phyloP scores from a whole-genome alignment of 148 eudicot species.

The Diospyros lotus region DNA sequence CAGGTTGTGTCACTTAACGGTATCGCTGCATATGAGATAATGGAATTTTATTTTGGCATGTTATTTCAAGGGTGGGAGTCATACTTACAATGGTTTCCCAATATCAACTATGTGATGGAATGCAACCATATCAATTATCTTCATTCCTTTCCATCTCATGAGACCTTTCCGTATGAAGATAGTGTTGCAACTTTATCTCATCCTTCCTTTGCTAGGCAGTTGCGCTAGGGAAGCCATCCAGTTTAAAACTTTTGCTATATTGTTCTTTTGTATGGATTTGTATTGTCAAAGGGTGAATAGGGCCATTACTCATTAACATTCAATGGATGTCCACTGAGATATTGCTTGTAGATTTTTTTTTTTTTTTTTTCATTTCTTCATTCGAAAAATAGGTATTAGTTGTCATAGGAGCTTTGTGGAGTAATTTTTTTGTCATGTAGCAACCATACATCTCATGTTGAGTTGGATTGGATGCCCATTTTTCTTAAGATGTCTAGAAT shows the following conservation, averaged over 20 bases:
- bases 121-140: too few species aligned
- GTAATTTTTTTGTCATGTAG: background rate
- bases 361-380: background rate
- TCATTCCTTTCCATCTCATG: too few species aligned
- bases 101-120: too few species aligned
- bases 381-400: background rate
- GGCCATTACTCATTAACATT: background rate
- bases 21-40: background rate
- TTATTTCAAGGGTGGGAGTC: background rate
- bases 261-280: too few species aligned
- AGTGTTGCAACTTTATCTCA: too few species aligned
- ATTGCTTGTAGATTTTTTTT: too few species aligned
- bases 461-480: background rate
- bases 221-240: too few species aligned
- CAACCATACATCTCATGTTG: background rate
- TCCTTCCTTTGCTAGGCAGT: too few species aligned
- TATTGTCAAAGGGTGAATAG: background rate
- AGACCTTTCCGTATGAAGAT: too few species aligned
- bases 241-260: too few species aligned
- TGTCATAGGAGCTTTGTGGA: background rate
- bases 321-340: background rate
- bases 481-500: background rate
- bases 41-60: background rate
- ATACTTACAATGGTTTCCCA: too few species aligned
- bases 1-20: background rate